Evolutionary conservation across 2,329 filamentous ascomycete genomes (phyloP), one percentile per base, ranked within the genome.

Genomic region (Xylariaceae sp.): DNA sequence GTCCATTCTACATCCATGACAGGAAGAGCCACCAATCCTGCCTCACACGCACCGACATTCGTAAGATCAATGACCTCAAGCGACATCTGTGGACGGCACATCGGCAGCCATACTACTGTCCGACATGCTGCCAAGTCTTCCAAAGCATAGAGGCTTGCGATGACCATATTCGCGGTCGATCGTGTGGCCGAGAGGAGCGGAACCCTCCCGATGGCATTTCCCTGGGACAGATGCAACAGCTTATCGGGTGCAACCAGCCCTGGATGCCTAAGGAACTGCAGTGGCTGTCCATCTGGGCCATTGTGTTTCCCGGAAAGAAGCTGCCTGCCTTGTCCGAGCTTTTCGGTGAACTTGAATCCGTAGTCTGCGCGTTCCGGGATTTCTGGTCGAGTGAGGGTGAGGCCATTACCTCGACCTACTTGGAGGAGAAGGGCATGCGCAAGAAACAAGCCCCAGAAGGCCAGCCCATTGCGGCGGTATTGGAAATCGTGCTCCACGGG

Each of bases 241-340:
- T 54, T 6, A 42, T 44, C n/a, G 37, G 31, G 17, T 38, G 30
- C 2, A 26, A 18, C 4, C 40, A 47, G 7, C 11, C 34, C 12
- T 18, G 41, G 39, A 28, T 41, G 38, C 43, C 45, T 11, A 36
- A 16, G 6, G 41, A 46, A 12, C 16, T 44, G 1, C 52, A 48
- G 44, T 54, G 50, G 52, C 19, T 48, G 12, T 40, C 36, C 9
- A 37, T 54, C 19, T 54, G 50, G 50, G 42, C 39, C 9, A 49
- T 45, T 3, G 45, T 52, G 1, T 54, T 53, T 12, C 52, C 52
- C 4, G 37, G 49, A 3, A 37, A 26, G 9, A 35, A 41, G 8
- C 26, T 43, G 1, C 50, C 44, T 12, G 34, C 34, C 2, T 22
- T 35, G 4, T 16, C 29, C 6, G 28, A 15, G 1, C 38, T 42